Conservation (phyloP, 306 rosid genomes). For the Cicer yamashitae region DNA sequence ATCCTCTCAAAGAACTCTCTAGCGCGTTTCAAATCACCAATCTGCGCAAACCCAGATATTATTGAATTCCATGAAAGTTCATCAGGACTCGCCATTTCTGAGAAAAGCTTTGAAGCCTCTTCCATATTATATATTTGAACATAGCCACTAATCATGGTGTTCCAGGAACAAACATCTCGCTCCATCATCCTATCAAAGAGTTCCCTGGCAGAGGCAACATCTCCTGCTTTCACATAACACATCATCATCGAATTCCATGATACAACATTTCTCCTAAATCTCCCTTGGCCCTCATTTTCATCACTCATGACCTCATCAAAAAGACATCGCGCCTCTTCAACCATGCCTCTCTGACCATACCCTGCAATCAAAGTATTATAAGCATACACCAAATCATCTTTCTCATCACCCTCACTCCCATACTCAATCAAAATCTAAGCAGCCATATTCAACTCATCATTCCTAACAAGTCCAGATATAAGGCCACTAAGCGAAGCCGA, state of each 20-base stretch:
- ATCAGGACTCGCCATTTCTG: slow-evolving; percentile 53
- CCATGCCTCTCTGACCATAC: slow-evolving; percentile 56
- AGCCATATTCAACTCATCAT: slow-evolving; percentile 50
- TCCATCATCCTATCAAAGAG: slow-evolving; percentile 46
- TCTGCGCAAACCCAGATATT: slow-evolving; percentile 54
- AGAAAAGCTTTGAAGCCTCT: slow-evolving; percentile 54
- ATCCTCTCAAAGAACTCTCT: slow-evolving; percentile 52
- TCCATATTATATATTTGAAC: slow-evolving; percentile 53
- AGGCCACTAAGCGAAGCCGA: slow-evolving; percentile 51
- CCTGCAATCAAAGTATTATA: slow-evolving; percentile 44
- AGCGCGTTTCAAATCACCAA: slow-evolving; percentile 46
- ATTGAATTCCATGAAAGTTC: slow-evolving; percentile 56
- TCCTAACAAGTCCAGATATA: slow-evolving; percentile 52
- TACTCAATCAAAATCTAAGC: slow-evolving; percentile 45
- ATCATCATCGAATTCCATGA: slow-evolving; percentile 65
- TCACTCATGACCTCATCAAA: slow-evolving; percentile 47
- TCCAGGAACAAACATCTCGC: slow-evolving; percentile 58
- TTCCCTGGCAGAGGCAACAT: slow-evolving; percentile 44
- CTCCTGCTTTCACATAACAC: slow-evolving; percentile 57
- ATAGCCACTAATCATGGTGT: slow-evolving; percentile 57
- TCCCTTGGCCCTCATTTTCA: slow-evolving; percentile 32
- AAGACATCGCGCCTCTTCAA: slow-evolving; percentile 53
- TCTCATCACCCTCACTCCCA: slow-evolving; percentile 35
- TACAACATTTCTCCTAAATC: slow-evolving; percentile 51
- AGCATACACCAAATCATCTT: slow-evolving; percentile 52